phyloP scores from a whole-genome alignment of 768 basidiomycete species.

The Mycena epipterygia region DNA sequence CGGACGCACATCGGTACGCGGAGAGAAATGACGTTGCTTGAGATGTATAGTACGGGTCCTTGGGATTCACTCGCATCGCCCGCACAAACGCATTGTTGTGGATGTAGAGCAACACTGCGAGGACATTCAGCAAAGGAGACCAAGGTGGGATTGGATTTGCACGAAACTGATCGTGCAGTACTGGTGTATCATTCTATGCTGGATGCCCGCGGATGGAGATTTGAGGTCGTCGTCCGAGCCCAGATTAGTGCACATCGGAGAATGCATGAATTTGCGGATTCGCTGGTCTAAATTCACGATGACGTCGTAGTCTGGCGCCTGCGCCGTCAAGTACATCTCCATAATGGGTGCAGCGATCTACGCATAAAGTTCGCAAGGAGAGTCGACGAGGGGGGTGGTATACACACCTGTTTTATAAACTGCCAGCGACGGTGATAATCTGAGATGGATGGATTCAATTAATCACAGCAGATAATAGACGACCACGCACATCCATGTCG shows the following conservation, averaged over 20 bases:
- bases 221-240: not conserved
- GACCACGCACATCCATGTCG: not conserved
- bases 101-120: slow-evolving; percentile 18
- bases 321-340: not conserved
- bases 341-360: slow-evolving; percentile 12
- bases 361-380: too few relatives aligned
- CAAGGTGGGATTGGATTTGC: not conserved
- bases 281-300: slow-evolving; percentile 20
- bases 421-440: slow-evolving; percentile 19
- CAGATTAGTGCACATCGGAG: not conserved
- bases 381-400: not conserved
- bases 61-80: slow-evolving; percentile 15
- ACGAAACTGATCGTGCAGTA: slow-evolving; percentile 8
- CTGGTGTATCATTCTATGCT: not conserved
- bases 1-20: not conserved
- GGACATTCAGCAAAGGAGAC: not conserved
- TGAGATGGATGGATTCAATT: not conserved
- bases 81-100: slow-evolving; percentile 11
- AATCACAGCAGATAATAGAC: not conserved
- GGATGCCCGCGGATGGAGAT: slow-evolving; percentile 6
- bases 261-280: slow-evolving; percentile 24
- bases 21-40: slow-evolving; percentile 14
- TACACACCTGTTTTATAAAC: slow-evolving; percentile 20
- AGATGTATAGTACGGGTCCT: slow-evolving; percentile 7
- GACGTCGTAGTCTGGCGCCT: not conserved